phyloP scores from a whole-genome alignment of 305 asterid species.

The Rubia tinctorum region DNA sequence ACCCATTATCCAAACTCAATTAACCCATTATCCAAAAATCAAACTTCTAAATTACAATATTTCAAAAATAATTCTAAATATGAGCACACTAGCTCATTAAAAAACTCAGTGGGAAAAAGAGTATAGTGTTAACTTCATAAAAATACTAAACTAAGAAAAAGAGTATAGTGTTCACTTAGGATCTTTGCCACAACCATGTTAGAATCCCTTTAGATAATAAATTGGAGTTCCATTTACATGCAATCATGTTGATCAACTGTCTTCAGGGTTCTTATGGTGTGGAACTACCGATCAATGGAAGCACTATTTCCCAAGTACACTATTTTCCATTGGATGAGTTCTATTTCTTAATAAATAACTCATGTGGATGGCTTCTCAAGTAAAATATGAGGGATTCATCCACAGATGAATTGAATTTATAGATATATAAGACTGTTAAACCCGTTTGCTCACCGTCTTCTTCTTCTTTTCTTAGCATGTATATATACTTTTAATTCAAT shows the following conservation, averaged over 20 bases:
- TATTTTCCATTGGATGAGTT: neutral
- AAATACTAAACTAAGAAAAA: too few relatives aligned
- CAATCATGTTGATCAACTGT: slow-evolving; percentile 64
- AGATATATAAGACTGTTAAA: neutral
- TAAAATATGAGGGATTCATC: neutral
- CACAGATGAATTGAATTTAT: neutral
- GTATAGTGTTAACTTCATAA: too few relatives aligned
- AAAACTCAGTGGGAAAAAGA: too few relatives aligned
- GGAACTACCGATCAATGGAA: slow-evolving; percentile 51
- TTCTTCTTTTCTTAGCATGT: neutral
- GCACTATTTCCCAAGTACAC: slow-evolving; percentile 55
- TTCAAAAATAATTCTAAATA: too few relatives aligned
- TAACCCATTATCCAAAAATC: too few relatives aligned
- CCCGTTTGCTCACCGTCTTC: neutral
- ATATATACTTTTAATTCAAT: neutral
- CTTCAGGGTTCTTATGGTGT: slow-evolving; percentile 55
- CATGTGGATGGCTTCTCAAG: slow-evolving; percentile 1
- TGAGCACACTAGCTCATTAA: too few relatives aligned
- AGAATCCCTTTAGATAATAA: slow-evolving; percentile 63
- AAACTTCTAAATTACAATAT: too few relatives aligned
- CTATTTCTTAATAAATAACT: neutral
- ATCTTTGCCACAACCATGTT: slow-evolving; percentile 79
- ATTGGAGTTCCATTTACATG: slow-evolving; percentile 78
- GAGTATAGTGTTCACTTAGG: too few relatives aligned
- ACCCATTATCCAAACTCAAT: too few relatives aligned